phyloP scores from a whole-genome alignment of 106 monocot species.

The Apostasia shenzhenica region DNA sequence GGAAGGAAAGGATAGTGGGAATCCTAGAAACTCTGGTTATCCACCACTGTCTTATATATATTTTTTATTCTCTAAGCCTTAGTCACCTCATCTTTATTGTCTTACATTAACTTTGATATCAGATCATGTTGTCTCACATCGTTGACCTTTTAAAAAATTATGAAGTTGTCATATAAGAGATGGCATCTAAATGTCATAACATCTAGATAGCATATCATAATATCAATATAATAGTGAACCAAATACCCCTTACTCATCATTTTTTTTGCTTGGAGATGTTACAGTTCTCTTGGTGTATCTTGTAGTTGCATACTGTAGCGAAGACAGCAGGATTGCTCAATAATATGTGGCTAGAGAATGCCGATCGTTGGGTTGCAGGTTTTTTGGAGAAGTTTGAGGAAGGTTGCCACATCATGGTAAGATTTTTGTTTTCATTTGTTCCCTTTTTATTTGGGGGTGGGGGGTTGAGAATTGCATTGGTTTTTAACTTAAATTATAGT shows the following conservation, averaged over 20 bases:
- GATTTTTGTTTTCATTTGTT: neutral
- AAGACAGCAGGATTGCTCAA: constrained; percentile 48
- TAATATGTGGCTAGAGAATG: constrained; percentile 66
- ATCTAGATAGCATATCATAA: neutral
- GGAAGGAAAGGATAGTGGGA: no score
- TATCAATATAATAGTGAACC: neutral
- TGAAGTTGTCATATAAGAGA: no score
- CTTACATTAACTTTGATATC: no score
- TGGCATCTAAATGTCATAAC: neutral
- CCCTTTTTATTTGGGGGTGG: neutral
- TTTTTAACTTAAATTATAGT: neutral
- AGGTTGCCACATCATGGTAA: constrained; percentile 71
- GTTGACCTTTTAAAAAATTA: no score
- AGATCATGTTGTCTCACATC: no score
- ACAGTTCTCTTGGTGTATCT: neutral
- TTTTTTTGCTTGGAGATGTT: neutral
- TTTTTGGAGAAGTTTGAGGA: constrained; percentile 87
- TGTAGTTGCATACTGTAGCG: constrained; percentile 61
- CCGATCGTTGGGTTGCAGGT: constrained; percentile 69
- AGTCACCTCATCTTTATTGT: no score
- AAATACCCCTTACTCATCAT: neutral
- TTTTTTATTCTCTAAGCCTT: no score
- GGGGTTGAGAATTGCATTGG: no score
- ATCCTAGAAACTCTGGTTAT: no score
- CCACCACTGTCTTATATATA: no score